A percentile compares a stretch with the other conserved stretches of the same genome.
phyloP scores from a whole-genome alignment of 2,329 filamentous ascomycete species.

The Alternaria sp. region DNA sequence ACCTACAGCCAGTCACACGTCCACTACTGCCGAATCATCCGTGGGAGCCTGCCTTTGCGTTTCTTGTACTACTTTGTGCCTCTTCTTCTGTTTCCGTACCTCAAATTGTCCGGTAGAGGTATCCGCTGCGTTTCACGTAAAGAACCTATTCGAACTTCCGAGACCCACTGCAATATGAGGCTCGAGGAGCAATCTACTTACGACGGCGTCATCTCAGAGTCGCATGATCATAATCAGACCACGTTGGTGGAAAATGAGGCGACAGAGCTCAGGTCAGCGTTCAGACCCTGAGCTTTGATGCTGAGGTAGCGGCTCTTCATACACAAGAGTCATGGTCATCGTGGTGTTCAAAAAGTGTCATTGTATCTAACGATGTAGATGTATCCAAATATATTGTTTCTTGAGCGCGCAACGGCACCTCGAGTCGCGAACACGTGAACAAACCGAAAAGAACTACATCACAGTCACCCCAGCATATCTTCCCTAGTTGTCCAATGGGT shows the following conservation, averaged over 20 bases:
- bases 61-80: background rate
- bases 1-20: constrained; percentile 3
- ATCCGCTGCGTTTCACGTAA: background rate
- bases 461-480: background rate
- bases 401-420: background rate
- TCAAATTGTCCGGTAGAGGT: background rate
- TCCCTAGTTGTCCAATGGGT: constrained; percentile 58
- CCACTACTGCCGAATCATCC: constrained; percentile 1
- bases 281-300: background rate
- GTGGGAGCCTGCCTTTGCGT: background rate
- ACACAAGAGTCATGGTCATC: background rate
- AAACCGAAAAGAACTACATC: background rate
- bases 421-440: background rate
- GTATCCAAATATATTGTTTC: background rate
- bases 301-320: background rate
- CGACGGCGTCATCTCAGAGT: background rate
- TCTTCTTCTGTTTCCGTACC: background rate
- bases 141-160: background rate
- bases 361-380: background rate
- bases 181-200: background rate
- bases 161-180: background rate
- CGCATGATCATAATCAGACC: background rate
- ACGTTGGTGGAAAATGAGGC: background rate
- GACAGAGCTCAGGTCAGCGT: background rate
- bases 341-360: background rate